Percentiles rank a stretch among this genome's conserved stretches.
These are phyloP conservation scores for Paramecium sexaurelia DNA, from an alignment of 73 alveolate genomes.

Conservation along the genomic window DNA sequence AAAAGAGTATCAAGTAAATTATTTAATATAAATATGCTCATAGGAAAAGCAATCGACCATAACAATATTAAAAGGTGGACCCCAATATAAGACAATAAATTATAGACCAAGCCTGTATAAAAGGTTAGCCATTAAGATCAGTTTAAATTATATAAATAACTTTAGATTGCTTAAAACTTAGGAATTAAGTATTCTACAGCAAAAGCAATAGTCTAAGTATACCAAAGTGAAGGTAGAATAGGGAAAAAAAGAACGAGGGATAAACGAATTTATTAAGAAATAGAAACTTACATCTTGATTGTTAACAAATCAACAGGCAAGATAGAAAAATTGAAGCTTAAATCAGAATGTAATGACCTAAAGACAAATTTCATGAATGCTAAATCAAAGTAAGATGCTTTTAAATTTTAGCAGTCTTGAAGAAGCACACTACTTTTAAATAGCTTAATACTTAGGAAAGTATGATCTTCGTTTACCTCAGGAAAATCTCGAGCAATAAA, in stretches of 20 bases:
- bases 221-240: slow-evolving; percentile 35
- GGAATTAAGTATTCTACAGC: slow-evolving; percentile 53
- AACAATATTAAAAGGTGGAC: neutral
- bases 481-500: neutral
- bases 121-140: slow-evolving; percentile 21
- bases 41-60: neutral
- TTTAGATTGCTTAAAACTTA: neutral
- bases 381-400: neutral
- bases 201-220: slow-evolving; percentile 21
- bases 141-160: neutral
- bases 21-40: neutral
- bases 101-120: neutral
- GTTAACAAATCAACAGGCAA: slow-evolving; percentile 20
- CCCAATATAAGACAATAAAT: neutral
- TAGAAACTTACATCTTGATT: neutral
- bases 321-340: neutral
- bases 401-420: neutral
- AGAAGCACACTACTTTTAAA: neutral
- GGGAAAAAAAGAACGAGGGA: slow-evolving; percentile 48
- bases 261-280: neutral
- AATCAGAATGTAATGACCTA: slow-evolving; percentile 20
- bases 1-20: neutral
- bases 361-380: neutral
- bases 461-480: neutral
- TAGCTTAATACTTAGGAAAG: slow-evolving; percentile 4